Percentiles rank a stretch among this genome's conserved stretches.
phyloP scores from a whole-genome alignment of 2,329 filamentous ascomycete genomes.

The Nakataea oryzae region DNA sequence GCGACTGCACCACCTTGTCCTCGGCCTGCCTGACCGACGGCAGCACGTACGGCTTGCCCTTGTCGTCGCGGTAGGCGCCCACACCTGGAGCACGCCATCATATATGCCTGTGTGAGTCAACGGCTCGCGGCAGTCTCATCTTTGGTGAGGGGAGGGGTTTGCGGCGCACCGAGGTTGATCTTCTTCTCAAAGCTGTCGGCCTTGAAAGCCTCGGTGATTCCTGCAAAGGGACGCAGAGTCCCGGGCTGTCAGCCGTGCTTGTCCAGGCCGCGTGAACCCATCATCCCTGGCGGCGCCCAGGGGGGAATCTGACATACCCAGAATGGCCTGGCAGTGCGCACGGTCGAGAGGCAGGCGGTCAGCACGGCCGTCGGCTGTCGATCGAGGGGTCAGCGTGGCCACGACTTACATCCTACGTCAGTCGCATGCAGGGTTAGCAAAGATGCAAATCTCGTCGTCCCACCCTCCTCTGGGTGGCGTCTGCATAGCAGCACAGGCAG shows the following conservation, averaged over 20 bases:
- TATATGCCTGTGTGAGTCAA: neutral
- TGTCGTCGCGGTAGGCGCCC: slow-evolving; percentile 95
- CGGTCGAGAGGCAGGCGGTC: slow-evolving; percentile 9
- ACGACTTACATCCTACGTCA: slow-evolving; percentile 24
- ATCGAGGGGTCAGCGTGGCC: slow-evolving; percentile 12
- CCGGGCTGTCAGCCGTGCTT: slow-evolving; percentile 2
- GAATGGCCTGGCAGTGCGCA: slow-evolving; percentile 51
- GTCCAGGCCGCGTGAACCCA: no score
- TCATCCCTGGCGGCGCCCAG: neutral
- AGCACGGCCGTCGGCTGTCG: slow-evolving; percentile 6
- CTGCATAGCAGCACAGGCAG: no score
- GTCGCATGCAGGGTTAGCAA: slow-evolving; percentile 6
- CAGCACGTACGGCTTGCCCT: slow-evolving; percentile 95
- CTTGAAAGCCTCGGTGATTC: slow-evolving; percentile 98
- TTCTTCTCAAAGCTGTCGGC: slow-evolving; percentile 87
- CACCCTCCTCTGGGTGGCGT: neutral
- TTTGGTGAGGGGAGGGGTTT: slow-evolving; percentile 5
- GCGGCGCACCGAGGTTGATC: slow-evolving; percentile 78
- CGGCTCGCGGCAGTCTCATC: slow-evolving; percentile 3
- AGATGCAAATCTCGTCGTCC: slow-evolving; percentile 17
- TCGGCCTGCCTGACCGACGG: slow-evolving; percentile 87
- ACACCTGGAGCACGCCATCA: slow-evolving; percentile 49
- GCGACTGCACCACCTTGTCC: slow-evolving; percentile 67
- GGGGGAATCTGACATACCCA: slow-evolving; percentile 41
- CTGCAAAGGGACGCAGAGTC: slow-evolving; percentile 26